Evolutionary conservation across 176 grass and related monocot genomes (phyloP).

Genomic region (Avena atlantica): DNA sequence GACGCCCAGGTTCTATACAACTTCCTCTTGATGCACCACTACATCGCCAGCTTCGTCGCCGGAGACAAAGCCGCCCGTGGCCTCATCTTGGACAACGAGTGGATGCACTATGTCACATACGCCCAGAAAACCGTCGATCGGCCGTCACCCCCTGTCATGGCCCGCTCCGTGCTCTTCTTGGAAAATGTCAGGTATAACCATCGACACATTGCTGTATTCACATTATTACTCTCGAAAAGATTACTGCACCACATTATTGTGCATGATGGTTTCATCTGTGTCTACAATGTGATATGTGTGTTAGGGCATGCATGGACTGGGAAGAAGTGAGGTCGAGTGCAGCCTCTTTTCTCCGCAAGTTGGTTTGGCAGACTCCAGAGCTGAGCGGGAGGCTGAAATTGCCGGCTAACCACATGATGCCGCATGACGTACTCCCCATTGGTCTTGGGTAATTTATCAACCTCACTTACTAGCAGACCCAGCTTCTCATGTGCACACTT

Average conservation of each 20-base stretch:
- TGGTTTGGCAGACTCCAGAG: not conserved
- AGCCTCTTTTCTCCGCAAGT: not conserved
- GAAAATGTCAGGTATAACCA: not conserved
- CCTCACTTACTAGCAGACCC: not conserved
- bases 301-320: constrained; percentile 10
- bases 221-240: too few relatives aligned
- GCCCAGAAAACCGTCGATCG: not conserved
- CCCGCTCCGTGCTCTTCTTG: not conserved
- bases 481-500: not conserved
- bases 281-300: not conserved
- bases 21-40: constrained; percentile 17
- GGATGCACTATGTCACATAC: not conserved
- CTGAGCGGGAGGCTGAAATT: not conserved
- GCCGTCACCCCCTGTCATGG: not conserved
- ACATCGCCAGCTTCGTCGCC: constrained; percentile 12
- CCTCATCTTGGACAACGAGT: not conserved
- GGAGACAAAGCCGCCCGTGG: not conserved
- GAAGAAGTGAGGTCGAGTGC: not conserved
- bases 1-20: not conserved
- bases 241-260: not conserved
- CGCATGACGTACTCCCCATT: not conserved
- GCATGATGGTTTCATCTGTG: not conserved
- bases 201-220: not conserved
- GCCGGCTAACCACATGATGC: not conserved
- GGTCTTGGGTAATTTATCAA: not conserved